Evolutionary conservation across 768 basidiomycete genomes (phyloP).

Genomic region (Suillus subaureus): DNA sequence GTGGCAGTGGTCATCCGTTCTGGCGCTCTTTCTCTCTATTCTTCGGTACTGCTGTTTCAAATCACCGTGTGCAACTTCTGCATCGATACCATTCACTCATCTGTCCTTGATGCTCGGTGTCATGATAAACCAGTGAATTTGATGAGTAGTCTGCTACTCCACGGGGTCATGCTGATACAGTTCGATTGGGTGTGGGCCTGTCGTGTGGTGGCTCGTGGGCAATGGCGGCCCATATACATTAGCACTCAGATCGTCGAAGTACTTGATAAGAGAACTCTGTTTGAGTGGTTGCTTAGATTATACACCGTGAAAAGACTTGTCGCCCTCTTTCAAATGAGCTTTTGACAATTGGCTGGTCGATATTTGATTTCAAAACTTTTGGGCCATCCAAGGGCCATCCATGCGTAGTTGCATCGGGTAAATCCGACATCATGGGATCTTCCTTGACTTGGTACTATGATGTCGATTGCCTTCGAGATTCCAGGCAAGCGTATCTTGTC

Average conservation of each 20-base stretch:
- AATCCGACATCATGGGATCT: conserved; percentile 1
- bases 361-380: too few species aligned
- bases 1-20: too few species aligned
- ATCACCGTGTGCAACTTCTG: too few species aligned
- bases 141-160: not conserved
- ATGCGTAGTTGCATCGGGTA: not conserved
- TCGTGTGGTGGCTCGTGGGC: too few species aligned
- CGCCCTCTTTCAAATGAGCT: not conserved
- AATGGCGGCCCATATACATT: too few species aligned
- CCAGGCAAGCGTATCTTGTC: conserved; percentile 79
- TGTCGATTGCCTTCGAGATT: conserved; percentile 42
- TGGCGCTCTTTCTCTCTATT: not conserved
- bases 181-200: too few species aligned
- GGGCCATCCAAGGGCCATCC: too few species aligned
- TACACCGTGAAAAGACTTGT: not conserved
- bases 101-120: not conserved
- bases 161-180: not conserved
- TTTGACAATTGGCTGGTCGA: not conserved
- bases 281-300: not conserved
- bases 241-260: not conserved
- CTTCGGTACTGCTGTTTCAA: not conserved
- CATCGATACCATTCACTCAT: not conserved
- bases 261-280: not conserved
- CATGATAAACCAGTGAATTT: conserved; percentile 15
- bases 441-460: conserved; percentile 13